Base-by-base conservation (phyloP, 2,329 filamentous ascomycete species). In the Lomentospora prolificans region DNA sequence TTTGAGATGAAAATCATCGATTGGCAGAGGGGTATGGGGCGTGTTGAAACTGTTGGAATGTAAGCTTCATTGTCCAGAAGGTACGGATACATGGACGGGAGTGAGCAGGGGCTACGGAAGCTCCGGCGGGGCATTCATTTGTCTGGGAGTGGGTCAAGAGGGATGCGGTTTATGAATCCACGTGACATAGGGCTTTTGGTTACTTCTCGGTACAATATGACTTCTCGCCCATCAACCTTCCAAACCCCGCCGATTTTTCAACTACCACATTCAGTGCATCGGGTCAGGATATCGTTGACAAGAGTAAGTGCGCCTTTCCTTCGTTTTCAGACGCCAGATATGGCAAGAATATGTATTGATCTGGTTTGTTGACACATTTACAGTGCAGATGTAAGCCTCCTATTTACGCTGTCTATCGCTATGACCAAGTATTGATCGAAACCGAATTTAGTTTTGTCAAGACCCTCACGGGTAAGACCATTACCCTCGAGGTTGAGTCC, bases 391-490 rank as follows among this genome's bases (percentile, higher is more conserved):
- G 88, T 92, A 84, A 86, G 87, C 67, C 61, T 61, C 61, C 64
- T 61, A 58, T 56, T 61, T 58, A 66, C 60, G 50, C 50, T 36
- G 44, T 25, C 31, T 50, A 36, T 44, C 48, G 30, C 57, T 60
- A 59, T 62, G 63, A 61, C 64, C 59, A 55, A 58, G 55, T 60
- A 59, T 58, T 61, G 55, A 63, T 30, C 12, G 19, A 24, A 28
- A 19, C 24, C 8, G 5, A 36, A 22, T 31, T 65, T 78, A 95
- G 89, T 86, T 97, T 97, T 87, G 92, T 97, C 81, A 97, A 96
- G 87, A 96, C 92, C 84, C 90, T 96, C 73, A 96, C 92, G 84
- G 92, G 94, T 80, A 97, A 97, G 89, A 97, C 92, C 77, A 96
- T 97, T 84, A 97, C 94, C 78, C 87, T 96, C 70, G 92, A 97